Conservation (phyloP, 2,329 filamentous ascomycete species). For the Cladosporium sp. region DNA sequence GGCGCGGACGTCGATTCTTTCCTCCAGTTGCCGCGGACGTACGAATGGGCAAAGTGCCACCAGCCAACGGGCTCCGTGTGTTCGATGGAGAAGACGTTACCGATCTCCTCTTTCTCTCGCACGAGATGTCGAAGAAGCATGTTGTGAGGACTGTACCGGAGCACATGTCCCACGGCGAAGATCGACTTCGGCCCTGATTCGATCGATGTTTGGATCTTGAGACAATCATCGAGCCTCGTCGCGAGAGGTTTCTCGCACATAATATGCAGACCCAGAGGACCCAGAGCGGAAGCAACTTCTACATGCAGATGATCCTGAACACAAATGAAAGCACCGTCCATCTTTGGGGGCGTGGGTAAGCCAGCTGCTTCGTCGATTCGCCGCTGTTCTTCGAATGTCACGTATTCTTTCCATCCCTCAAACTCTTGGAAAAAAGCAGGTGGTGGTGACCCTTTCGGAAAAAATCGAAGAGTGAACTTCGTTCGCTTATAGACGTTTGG, state of each 20-base stretch:
- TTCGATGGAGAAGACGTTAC: slow-evolving; percentile 78
- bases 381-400: slow-evolving; percentile 65
- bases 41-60: slow-evolving; percentile 93
- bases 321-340: slow-evolving; percentile 62
- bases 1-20: slow-evolving; percentile 72
- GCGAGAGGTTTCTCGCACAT: slow-evolving; percentile 96
- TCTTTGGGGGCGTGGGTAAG: slow-evolving; percentile 34
- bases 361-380: slow-evolving; percentile 51
- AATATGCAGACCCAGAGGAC: slow-evolving; percentile 68
- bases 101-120: slow-evolving; percentile 69
- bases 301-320: slow-evolving; percentile 87
- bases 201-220: slow-evolving; percentile 54
- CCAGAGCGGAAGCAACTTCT: slow-evolving; percentile 71
- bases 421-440: slow-evolving; percentile 63
- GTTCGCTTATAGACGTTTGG: slow-evolving; percentile 72
- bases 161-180: slow-evolving; percentile 90
- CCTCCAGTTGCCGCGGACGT: slow-evolving; percentile 92
- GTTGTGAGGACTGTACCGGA: slow-evolving; percentile 92
- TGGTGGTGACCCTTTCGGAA: slow-evolving; percentile 56
- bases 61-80: slow-evolving; percentile 94
- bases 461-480: slow-evolving; percentile 65
- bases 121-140: slow-evolving; percentile 76
- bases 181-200: slow-evolving; percentile 41
- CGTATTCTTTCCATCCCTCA: slow-evolving; percentile 67
- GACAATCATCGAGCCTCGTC: slow-evolving; percentile 71